phyloP scores from a whole-genome alignment of 352 stramenopile species.

The Globisporangium solare region DNA sequence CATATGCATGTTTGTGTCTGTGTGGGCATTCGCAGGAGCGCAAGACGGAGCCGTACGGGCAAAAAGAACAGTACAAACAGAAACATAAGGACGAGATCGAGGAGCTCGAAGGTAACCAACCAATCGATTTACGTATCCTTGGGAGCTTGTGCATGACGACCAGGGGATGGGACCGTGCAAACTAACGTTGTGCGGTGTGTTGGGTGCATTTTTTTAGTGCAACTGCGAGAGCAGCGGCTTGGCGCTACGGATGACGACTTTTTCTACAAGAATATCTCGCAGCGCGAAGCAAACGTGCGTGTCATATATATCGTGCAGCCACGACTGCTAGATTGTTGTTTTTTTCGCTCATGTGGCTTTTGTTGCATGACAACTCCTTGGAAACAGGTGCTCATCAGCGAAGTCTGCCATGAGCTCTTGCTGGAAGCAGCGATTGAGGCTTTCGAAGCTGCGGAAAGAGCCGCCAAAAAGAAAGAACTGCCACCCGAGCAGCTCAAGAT shows the following conservation, averaged over 20 bases:
- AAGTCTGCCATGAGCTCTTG: slow-evolving; percentile 55
- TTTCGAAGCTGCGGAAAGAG: slow-evolving; percentile 49
- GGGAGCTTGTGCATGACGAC: too few species aligned
- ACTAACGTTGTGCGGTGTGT: not conserved
- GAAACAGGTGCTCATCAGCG: slow-evolving; percentile 47
- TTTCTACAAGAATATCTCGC: slow-evolving; percentile 36
- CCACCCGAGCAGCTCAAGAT: slow-evolving; percentile 57
- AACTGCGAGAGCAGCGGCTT: slow-evolving; percentile 40
- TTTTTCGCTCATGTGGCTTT: too few species aligned
- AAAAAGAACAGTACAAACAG: slow-evolving; percentile 8
- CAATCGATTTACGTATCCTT: not conserved
- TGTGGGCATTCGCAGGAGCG: not conserved
- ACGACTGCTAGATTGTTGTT: too few species aligned
- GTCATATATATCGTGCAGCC: too few species aligned
- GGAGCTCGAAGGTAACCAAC: slow-evolving; percentile 33
- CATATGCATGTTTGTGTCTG: not conserved
- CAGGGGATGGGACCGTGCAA: too few species aligned
- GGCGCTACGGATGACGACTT: slow-evolving; percentile 29
- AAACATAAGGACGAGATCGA: slow-evolving; percentile 41
- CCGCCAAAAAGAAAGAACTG: slow-evolving; percentile 45
- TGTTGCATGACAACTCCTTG: too few species aligned
- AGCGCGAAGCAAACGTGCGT: slow-evolving; percentile 43
- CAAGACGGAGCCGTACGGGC: slow-evolving; percentile 5
- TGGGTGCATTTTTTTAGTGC: slow-evolving; percentile 18
- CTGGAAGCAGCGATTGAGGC: slow-evolving; percentile 52